Percentiles rank a stretch among this genome's conserved stretches.
Evolutionary conservation across 768 basidiomycete genomes (phyloP).

Genomic region (Pleurotus cornucopiae): DNA sequence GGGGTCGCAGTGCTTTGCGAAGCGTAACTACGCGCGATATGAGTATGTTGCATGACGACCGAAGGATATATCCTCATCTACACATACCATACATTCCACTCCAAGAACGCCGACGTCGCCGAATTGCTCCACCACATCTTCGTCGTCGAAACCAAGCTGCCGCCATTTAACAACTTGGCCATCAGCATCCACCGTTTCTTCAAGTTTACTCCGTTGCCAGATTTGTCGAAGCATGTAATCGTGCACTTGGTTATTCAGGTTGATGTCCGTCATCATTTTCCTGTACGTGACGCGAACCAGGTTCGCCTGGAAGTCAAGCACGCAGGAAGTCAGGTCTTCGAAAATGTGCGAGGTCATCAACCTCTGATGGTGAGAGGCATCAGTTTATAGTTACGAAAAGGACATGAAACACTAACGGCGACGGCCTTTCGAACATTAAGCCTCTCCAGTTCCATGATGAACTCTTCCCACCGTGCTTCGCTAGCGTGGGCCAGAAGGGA

Average conservation of each 20-base stretch:
- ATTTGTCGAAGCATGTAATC: slow-evolving; percentile 55
- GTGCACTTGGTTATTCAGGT: slow-evolving; percentile 59
- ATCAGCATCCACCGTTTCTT: slow-evolving; percentile 45
- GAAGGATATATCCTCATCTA: background rate
- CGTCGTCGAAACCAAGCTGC: slow-evolving; percentile 71
- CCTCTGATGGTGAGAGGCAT: slow-evolving; percentile 38
- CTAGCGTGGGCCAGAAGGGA: slow-evolving; percentile 78
- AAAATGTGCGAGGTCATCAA: slow-evolving; percentile 80
- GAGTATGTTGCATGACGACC: background rate
- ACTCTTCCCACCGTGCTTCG: slow-evolving; percentile 74
- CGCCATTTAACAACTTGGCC: slow-evolving; percentile 64
- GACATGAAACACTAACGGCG: slow-evolving; percentile 47
- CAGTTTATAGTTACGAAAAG: background rate
- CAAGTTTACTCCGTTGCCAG: slow-evolving; percentile 60
- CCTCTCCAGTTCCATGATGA: slow-evolving; percentile 69
- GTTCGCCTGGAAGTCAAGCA: slow-evolving; percentile 87
- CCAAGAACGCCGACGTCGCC: slow-evolving; percentile 76
- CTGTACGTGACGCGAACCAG: slow-evolving; percentile 74
- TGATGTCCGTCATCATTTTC: slow-evolving; percentile 76
- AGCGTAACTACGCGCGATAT: slow-evolving; percentile 44
- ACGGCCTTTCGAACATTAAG: slow-evolving; percentile 80
- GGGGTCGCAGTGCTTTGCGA: slow-evolving; percentile 57
- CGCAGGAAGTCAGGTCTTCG: slow-evolving; percentile 78
- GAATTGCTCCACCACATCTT: slow-evolving; percentile 75
- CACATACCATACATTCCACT: slow-evolving; percentile 73